Evolutionary conservation across 371 early-diverging fungal species (phyloP).

Genomic region (Mucor circinelloides): DNA sequence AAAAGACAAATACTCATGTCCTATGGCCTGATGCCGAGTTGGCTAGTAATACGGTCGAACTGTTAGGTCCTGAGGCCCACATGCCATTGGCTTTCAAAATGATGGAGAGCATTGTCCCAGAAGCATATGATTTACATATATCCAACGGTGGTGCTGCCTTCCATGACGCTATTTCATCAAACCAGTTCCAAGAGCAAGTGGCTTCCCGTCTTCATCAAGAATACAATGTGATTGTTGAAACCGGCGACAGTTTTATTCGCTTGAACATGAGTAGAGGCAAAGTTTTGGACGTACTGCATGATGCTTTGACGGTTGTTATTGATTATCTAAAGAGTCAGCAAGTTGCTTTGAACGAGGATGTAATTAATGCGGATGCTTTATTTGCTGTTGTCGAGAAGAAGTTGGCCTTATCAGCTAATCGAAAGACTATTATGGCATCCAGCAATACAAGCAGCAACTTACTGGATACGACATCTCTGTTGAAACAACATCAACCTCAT

Average conservation of each 20-base stretch:
- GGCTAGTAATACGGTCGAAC: constrained; percentile 35
- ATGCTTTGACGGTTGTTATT: constrained; percentile 9
- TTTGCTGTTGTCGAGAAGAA: constrained; percentile 9
- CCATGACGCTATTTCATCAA: not conserved
- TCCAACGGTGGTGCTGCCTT: constrained; percentile 10
- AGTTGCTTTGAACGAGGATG: constrained; percentile 8
- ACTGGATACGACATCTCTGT: not conserved
- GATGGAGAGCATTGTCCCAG: constrained; percentile 43
- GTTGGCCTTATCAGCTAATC: not conserved
- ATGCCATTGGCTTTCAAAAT: constrained; percentile 35
- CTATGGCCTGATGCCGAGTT: constrained; percentile 58
- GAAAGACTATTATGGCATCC: not conserved
- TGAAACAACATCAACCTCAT: not conserved
- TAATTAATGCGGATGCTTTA: constrained; percentile 1
- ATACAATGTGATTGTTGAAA: constrained; percentile 6
- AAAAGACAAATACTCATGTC: constrained; percentile 56
- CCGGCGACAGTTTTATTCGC: constrained; percentile 7
- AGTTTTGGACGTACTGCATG: not conserved
- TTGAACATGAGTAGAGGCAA: constrained; percentile 11
- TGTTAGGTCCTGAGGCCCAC: constrained; percentile 50
- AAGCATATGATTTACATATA: constrained; percentile 38
- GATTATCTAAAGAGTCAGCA: constrained; percentile 17
- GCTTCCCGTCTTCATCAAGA: not conserved
- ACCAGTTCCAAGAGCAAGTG: constrained; percentile 6
- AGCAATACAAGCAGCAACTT: constrained; percentile 5